These are phyloP conservation scores for Senna siamea DNA, from an alignment of 306 rosid genomes.

Conservation along the genomic window DNA sequence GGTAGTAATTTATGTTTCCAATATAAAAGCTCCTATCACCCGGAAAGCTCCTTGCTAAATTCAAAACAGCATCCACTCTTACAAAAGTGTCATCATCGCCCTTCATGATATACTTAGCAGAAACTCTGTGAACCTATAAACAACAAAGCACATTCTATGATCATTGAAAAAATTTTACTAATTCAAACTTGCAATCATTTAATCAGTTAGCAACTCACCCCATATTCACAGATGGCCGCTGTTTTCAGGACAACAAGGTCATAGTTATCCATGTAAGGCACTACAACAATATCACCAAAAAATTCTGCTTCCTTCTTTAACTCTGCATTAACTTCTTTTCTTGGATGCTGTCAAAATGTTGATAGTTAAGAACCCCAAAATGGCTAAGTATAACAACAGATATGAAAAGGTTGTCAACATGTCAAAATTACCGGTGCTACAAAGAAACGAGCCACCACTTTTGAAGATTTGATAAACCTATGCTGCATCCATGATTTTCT, in stretches of 20 bases:
- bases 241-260: constrained; percentile 97
- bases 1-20: constrained; percentile 91
- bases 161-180: constrained; percentile 4
- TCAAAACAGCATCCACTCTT: constrained; percentile 65
- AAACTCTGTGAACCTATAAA: constrained; percentile 65
- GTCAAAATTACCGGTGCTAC: constrained; percentile 78
- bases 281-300: constrained; percentile 90
- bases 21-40: constrained; percentile 66
- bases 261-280: constrained; percentile 96
- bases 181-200: neutral
- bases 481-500: constrained; percentile 99
- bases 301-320: constrained; percentile 89
- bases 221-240: constrained; percentile 92
- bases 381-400: constrained; percentile 7
- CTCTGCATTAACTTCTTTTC: constrained; percentile 72
- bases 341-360: constrained; percentile 61
- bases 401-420: constrained; percentile 22
- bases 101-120: constrained; percentile 86
- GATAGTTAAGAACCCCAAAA: constrained; percentile 35
- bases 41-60: constrained; percentile 54
- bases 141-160: constrained; percentile 31
- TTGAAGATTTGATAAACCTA: constrained; percentile 68
- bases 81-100: constrained; percentile 99
- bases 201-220: constrained; percentile 63
- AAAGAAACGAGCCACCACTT: constrained; percentile 86